phyloP scores from a whole-genome alignment of 805 yeast species.

The Candida coleopterorum region DNA sequence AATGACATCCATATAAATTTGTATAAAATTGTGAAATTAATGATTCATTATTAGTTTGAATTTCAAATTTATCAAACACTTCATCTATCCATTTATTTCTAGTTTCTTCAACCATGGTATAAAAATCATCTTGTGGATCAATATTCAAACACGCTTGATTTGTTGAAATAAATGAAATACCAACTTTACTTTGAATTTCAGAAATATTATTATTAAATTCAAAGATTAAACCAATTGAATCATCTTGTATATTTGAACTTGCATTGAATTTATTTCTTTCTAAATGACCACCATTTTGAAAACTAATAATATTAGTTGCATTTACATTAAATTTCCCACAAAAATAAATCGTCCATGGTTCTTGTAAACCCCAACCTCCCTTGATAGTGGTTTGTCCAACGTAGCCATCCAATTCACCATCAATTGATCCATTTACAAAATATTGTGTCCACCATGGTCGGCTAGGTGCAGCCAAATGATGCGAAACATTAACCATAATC shows the following conservation, averaged over 20 bases:
- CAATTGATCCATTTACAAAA: conserved; percentile 21
- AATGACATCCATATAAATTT: conserved; percentile 24
- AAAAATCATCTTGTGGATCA: conserved; percentile 16
- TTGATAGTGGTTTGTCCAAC: conserved; percentile 19
- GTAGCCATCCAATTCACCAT: conserved; percentile 14
- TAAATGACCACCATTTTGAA: conserved; percentile 4
- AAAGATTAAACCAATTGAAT: conserved; percentile 21
- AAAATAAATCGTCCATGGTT: conserved; percentile 23
- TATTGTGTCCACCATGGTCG: conserved; percentile 31
- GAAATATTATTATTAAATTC: conserved; percentile 12
- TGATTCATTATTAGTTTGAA: conserved; percentile 11
- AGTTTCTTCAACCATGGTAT: conserved; percentile 13
- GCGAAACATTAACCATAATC: conserved; percentile 24
- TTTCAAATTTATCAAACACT: conserved; percentile 20
- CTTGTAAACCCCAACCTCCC: conserved; percentile 30
- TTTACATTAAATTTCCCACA: conserved; percentile 23
- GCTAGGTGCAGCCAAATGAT: conserved; percentile 20
- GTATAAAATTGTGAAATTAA: conserved; percentile 15
- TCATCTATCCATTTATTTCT: conserved; percentile 17
- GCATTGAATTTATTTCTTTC: background rate
- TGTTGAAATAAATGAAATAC: conserved; percentile 24
- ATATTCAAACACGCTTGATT: conserved; percentile 24
- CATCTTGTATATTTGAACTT: conserved; percentile 11
- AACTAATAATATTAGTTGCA: conserved; percentile 13
- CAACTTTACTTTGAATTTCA: conserved; percentile 16